phyloP scores from a whole-genome alignment of 2,329 filamentous ascomycete genomes.

The Biscogniauxia marginata region DNA sequence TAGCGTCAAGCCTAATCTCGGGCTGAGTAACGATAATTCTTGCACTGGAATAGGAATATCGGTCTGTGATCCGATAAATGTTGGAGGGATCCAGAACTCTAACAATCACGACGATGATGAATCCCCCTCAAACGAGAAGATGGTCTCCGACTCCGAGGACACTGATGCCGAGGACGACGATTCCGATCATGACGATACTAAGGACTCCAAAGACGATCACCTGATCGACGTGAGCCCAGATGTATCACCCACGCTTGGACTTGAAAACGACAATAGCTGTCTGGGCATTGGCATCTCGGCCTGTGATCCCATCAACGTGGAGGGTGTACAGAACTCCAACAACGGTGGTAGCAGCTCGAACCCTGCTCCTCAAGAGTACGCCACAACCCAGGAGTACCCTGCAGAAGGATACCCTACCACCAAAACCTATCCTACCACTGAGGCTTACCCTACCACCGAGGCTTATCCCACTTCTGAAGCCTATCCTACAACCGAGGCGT shows the following conservation, averaged over 20 bases:
- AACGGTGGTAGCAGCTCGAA: background rate
- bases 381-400: background rate
- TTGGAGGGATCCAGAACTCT: slow-evolving; percentile 18
- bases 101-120: slow-evolving; percentile 11
- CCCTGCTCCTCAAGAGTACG: background rate
- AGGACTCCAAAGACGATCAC: background rate
- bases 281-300: slow-evolving; percentile 23
- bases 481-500: background rate
- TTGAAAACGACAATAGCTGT: slow-evolving; percentile 22
- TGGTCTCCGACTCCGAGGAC: slow-evolving; percentile 1
- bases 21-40: slow-evolving; percentile 13
- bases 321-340: slow-evolving; percentile 12
- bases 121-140: background rate
- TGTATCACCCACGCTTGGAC: slow-evolving; percentile 11
- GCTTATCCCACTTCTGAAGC: background rate
- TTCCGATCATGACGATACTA: background rate
- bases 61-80: slow-evolving; percentile 28
- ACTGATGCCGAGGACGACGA: background rate
- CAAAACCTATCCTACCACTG: background rate
- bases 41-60: slow-evolving; percentile 23
- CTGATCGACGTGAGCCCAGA: slow-evolving; percentile 18
- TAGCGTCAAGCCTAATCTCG: slow-evolving; percentile 9
- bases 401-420: too few species aligned
- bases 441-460: background rate
- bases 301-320: slow-evolving; percentile 26